Percentiles rank a stretch among this genome's conserved stretches.
phyloP scores from a whole-genome alignment of 768 basidiomycete genomes.

The Pleurotus giganteus region DNA sequence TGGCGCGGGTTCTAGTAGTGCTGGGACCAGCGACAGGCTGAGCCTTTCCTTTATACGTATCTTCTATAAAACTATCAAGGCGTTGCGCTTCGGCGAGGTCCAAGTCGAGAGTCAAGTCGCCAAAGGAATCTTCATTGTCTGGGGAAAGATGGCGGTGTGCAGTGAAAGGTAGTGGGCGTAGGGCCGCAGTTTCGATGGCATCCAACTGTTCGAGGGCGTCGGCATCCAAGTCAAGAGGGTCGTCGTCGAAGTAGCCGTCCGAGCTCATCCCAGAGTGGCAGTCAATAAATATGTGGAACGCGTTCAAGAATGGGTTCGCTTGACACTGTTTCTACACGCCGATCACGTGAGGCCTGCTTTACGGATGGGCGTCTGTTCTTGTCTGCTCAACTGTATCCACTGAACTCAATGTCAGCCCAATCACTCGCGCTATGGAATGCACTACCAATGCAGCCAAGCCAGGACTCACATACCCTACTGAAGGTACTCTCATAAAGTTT shows the following conservation, averaged over 20 bases:
- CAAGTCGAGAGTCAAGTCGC: conserved; percentile 55
- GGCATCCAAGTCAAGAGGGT: conserved; percentile 47
- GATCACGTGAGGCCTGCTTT: too few relatives aligned
- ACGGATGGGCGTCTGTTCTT: too few relatives aligned
- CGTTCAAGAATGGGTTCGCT: background rate
- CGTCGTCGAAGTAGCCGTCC: conserved; percentile 72
- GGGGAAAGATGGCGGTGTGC: conserved; percentile 14
- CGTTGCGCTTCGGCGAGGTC: conserved; percentile 52
- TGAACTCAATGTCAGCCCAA: conserved; percentile 53
- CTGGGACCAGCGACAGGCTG: conserved; percentile 43
- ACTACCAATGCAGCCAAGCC: conserved; percentile 44
- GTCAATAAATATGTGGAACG: background rate
- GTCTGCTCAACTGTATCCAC: background rate
- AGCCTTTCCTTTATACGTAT: conserved; percentile 39
- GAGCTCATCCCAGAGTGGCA: conserved; percentile 57
- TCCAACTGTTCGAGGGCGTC: conserved; percentile 61
- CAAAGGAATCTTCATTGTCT: conserved; percentile 37
- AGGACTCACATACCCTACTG: conserved; percentile 24
- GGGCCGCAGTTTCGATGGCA: conserved; percentile 60
- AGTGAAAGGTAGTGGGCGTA: conserved; percentile 15
- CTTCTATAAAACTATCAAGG: conserved; percentile 52
- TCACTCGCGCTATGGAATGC: conserved; percentile 73
- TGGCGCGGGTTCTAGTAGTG: conserved; percentile 25
- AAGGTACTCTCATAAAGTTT: conserved; percentile 68
- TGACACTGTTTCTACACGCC: too few relatives aligned